These are phyloP conservation scores for Alternaria alternata DNA, from an alignment of 2,329 filamentous ascomycete genomes.

Conservation along the genomic window DNA sequence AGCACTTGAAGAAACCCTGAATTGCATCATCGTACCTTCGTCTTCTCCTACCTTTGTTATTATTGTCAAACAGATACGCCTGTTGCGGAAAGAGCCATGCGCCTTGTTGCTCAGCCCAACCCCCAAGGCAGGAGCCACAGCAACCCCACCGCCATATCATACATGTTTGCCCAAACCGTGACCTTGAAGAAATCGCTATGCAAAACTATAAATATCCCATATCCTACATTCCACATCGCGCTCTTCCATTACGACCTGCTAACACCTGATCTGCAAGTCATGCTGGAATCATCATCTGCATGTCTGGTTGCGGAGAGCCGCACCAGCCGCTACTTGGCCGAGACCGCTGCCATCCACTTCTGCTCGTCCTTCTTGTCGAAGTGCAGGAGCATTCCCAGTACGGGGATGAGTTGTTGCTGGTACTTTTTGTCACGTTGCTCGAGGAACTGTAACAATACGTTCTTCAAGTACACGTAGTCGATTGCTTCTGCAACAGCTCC, in stretches of 20 bases:
- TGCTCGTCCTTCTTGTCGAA: constrained; percentile 85
- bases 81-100: neutral
- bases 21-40: neutral
- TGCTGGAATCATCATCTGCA: constrained; percentile 12
- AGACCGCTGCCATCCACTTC: constrained; percentile 83
- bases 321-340: constrained; percentile 49
- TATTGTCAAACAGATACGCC: neutral
- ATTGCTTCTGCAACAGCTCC: constrained; percentile 48
- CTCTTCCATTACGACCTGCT: neutral
- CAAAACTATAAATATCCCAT: constrained; percentile 1
- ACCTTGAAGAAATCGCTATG: constrained; percentile 18
- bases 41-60: neutral
- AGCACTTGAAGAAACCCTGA: neutral
- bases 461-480: constrained; percentile 78
- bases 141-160: constrained; percentile 9
- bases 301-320: constrained; percentile 23
- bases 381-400: constrained; percentile 76
- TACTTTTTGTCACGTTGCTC: constrained; percentile 81
- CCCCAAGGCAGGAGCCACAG: neutral
- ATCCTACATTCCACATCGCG: neutral
- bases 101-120: neutral
- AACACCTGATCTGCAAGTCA: constrained; percentile 10
- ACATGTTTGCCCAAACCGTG: constrained; percentile 2
- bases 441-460: constrained; percentile 80
- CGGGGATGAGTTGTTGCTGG: constrained; percentile 78